Percentiles rank a stretch among this genome's conserved stretches.
phyloP scores from a whole-genome alignment of 1,284 basidiomycete genomes.

The Cutaneotrichosporon sp. region DNA sequence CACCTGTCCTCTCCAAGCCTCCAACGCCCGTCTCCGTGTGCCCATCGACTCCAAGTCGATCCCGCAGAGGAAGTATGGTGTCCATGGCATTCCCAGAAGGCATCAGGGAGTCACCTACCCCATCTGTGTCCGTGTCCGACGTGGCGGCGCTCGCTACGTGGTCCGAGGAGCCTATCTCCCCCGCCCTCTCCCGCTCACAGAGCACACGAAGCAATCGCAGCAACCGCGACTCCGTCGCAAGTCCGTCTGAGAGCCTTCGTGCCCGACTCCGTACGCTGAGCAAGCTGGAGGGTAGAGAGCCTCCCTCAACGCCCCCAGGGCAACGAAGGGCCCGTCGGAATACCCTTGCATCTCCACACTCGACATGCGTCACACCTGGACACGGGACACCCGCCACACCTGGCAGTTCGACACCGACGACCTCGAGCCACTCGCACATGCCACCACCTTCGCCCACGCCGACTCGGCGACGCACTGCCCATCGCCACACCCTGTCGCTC shows the following conservation, averaged over 20 bases:
- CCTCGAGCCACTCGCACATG: neutral
- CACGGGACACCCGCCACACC: constrained; percentile 9
- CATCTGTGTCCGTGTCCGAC: constrained; percentile 14
- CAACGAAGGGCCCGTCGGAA: neutral
- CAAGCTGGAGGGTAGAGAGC: constrained; percentile 5
- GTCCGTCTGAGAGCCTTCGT: constrained; percentile 8
- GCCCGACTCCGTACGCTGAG: constrained; percentile 13
- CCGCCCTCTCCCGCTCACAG: neutral
- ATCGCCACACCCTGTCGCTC: constrained; percentile 4
- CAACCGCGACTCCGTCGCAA: constrained; percentile 4
- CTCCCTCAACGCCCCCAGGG: neutral
- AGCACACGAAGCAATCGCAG: too few relatives aligned
- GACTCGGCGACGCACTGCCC: constrained; percentile 5
- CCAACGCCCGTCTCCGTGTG: neutral
- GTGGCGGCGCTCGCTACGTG: constrained; percentile 14
- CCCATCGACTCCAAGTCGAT: neutral
- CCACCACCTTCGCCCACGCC: constrained; percentile 15
- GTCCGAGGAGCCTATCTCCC: constrained; percentile 11
- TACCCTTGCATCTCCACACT: constrained; percentile 8
- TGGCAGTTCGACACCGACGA: constrained; percentile 15
- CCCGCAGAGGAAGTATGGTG: neutral
- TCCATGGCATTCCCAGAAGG: neutral
- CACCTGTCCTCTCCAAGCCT: neutral
- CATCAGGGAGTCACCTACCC: constrained; percentile 2
- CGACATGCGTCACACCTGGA: constrained; percentile 8